A percentile compares a stretch with the other conserved stretches of the same genome.
Conservation (phyloP, 148 eudicot species). For the Nepenthes gracilis region DNA sequence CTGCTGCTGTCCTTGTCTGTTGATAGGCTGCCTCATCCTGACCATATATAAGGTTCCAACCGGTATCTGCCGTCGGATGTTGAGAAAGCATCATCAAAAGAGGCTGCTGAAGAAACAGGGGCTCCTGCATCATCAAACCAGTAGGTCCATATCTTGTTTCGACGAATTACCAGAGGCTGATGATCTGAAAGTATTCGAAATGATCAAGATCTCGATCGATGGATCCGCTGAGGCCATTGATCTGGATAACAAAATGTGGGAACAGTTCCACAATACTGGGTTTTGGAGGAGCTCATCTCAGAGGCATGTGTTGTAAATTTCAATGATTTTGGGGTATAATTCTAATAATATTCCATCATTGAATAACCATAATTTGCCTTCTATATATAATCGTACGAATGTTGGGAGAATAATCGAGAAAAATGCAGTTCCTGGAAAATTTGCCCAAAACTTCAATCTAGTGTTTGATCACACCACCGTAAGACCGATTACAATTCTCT, state of each 20-base stretch:
- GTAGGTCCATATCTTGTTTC: neutral
- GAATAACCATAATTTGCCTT: too few relatives aligned
- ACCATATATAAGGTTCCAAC: slow-evolving; percentile 48
- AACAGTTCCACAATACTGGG: slow-evolving; percentile 42
- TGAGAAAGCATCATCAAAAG: slow-evolving; percentile 12
- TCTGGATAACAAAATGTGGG: slow-evolving; percentile 56
- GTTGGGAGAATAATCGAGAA: too few relatives aligned
- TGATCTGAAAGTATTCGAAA: slow-evolving; percentile 10
- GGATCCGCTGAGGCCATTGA: slow-evolving; percentile 22
- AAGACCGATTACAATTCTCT: too few relatives aligned
- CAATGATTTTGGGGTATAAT: neutral
- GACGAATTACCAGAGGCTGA: slow-evolving; percentile 26
- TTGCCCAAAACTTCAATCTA: too few relatives aligned
- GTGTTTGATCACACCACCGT: too few relatives aligned
- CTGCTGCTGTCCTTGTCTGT: slow-evolving; percentile 63
- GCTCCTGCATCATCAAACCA: neutral
- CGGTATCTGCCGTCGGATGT: slow-evolving; percentile 26
- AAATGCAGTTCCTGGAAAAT: too few relatives aligned
- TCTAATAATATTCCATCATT: too few relatives aligned
- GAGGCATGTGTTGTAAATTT: slow-evolving; percentile 1
- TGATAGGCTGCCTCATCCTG: slow-evolving; percentile 30
- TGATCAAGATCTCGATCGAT: slow-evolving; percentile 21
- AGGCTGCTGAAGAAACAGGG: slow-evolving; percentile 15
- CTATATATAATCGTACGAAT: too few relatives aligned
- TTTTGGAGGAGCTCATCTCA: slow-evolving; percentile 68